Conservation (phyloP, 1,139 yeast species). For the Pichia sp. region DNA sequence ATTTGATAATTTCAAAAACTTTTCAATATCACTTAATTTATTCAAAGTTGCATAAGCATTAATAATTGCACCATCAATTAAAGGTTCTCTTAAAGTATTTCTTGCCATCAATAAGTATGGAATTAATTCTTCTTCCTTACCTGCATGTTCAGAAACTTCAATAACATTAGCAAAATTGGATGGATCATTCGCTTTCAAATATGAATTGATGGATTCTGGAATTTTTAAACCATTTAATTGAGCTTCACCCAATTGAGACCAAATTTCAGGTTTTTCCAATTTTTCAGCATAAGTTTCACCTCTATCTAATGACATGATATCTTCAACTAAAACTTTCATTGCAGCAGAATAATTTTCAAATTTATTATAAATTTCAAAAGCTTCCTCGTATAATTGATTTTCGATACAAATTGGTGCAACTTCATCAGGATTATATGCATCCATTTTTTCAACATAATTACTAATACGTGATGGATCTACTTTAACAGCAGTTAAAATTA, state of each 20-base stretch:
- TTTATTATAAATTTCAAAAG: conserved; percentile 86
- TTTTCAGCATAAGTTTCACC: conserved; percentile 92
- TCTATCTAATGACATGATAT: conserved; percentile 87
- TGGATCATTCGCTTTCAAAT: conserved; percentile 87
- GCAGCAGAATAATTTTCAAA: conserved; percentile 76
- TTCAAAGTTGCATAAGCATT: conserved; percentile 79
- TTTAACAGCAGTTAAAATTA: conserved; percentile 89
- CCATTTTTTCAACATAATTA: conserved; percentile 80
- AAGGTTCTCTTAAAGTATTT: conserved; percentile 81
- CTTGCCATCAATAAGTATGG: conserved; percentile 93
- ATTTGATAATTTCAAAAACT: conserved; percentile 75
- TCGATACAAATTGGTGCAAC: conserved; percentile 91
- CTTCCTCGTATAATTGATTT: conserved; percentile 86
- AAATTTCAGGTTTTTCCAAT: conserved; percentile 75
- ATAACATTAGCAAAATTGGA: conserved; percentile 86
- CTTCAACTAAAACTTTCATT: conserved; percentile 84
- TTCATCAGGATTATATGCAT: conserved; percentile 87
- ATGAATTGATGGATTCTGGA: conserved; percentile 85
- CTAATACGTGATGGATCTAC: conserved; percentile 85
- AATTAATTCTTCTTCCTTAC: conserved; percentile 89
- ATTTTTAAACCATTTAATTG: conserved; percentile 91
- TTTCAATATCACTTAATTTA: conserved; percentile 74
- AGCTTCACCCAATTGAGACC: conserved; percentile 95
- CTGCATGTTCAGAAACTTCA: conserved; percentile 93
- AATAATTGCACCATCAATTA: conserved; percentile 86